Percentiles rank a stretch among this genome's conserved stretches.
These are phyloP conservation scores for Croton setiger DNA, from an alignment of 441 rosid species.

Conservation along the genomic window DNA sequence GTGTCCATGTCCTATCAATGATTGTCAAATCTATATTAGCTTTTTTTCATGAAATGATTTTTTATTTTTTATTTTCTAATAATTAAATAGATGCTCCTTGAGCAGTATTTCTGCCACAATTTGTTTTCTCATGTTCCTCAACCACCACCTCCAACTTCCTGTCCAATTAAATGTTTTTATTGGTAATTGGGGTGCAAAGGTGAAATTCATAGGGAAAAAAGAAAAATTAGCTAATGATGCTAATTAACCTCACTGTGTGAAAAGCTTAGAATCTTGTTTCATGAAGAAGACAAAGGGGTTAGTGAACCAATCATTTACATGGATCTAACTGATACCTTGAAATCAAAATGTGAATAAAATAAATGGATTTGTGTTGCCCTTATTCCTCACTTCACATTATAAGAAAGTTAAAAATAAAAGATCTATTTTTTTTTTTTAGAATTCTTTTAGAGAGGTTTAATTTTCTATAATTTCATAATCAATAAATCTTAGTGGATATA, in stretches of 20 bases:
- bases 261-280: not conserved
- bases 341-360: no score
- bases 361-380: no score
- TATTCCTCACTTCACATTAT: no score
- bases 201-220: not conserved
- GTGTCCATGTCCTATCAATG: not conserved
- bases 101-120: not conserved
- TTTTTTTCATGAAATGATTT: not conserved
- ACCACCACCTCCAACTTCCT: not conserved
- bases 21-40: constrained; percentile 2
- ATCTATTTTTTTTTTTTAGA: no score
- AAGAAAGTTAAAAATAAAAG: no score
- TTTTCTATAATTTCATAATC: no score
- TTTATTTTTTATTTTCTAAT: constrained; percentile 1
- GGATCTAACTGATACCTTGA: not conserved
- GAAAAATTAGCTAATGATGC: not conserved
- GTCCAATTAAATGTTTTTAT: not conserved
- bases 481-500: no score
- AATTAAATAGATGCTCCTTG: not conserved
- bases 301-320: constrained; percentile 6
- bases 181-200: not conserved
- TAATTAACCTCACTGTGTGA: not conserved
- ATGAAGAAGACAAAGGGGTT: not conserved
- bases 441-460: no score
- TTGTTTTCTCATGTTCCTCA: not conserved